A percentile compares a stretch with the other conserved stretches of the same genome.
phyloP scores from a whole-genome alignment of 106 monocot species.

The Dendrobium nobile region DNA sequence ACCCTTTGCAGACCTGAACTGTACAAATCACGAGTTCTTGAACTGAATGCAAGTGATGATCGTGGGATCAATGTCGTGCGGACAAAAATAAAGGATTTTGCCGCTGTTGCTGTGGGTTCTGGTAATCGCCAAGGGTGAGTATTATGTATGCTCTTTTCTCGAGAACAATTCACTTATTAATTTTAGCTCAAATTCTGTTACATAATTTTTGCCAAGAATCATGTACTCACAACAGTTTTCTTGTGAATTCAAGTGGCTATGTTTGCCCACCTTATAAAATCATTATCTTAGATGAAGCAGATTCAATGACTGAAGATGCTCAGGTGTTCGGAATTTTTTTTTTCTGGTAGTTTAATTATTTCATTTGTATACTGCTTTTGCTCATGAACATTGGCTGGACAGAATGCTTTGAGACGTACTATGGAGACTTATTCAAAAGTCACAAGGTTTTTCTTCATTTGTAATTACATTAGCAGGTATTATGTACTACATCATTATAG shows the following conservation, averaged over 20 bases:
- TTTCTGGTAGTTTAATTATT: background rate
- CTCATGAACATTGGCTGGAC: constrained; percentile 18
- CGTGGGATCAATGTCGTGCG: constrained; percentile 96
- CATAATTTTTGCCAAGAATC: background rate
- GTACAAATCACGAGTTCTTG: constrained; percentile 85
- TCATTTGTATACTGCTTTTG: background rate
- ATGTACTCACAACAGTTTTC: constrained; percentile 7
- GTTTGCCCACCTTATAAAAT: constrained; percentile 96
- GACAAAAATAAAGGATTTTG: constrained; percentile 98
- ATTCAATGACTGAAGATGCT: constrained; percentile 99
- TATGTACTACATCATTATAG: background rate
- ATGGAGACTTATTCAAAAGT: constrained; percentile 99
- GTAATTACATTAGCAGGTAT: constrained; percentile 98
- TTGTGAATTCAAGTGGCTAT: constrained; percentile 41
- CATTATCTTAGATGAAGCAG: constrained; percentile 95
- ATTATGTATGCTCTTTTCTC: background rate
- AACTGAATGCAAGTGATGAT: constrained; percentile 99
- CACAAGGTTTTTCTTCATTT: constrained; percentile 95
- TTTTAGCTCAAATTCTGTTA: background rate
- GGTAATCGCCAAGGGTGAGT: constrained; percentile 49
- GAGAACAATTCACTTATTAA: background rate
- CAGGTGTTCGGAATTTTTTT: constrained; percentile 36
- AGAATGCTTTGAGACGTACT: constrained; percentile 96
- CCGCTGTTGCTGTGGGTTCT: constrained; percentile 93
- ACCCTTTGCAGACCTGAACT: constrained; percentile 55